Conservation (phyloP, 1,284 basidiomycete genomes). For the Trichosporon ovoides region DNA sequence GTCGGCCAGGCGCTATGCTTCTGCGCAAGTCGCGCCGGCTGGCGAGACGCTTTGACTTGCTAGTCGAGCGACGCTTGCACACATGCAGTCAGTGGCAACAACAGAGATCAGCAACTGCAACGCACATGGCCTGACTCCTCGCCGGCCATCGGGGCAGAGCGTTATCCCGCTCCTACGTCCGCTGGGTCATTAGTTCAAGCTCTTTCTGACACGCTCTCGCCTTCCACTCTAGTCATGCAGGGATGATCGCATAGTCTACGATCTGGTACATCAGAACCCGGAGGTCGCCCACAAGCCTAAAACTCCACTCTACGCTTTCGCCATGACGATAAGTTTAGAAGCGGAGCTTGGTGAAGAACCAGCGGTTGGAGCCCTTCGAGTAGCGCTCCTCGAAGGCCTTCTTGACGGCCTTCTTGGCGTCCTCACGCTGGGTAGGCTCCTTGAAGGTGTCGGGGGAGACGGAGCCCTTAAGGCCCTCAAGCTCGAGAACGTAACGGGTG, state of each 20-base stretch:
- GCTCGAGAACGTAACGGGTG: constrained; percentile 90
- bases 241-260: constrained; percentile 7
- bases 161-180: too few relatives aligned
- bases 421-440: constrained; percentile 85
- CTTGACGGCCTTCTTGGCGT: constrained; percentile 92
- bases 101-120: too few relatives aligned
- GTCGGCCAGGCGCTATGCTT: too few relatives aligned
- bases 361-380: constrained; percentile 84
- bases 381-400: constrained; percentile 91
- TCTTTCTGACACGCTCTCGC: neutral
- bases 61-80: too few relatives aligned
- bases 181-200: too few relatives aligned
- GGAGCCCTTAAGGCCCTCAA: constrained; percentile 83
- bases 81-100: too few relatives aligned
- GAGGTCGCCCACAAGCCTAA: constrained; percentile 6
- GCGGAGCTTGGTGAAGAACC: constrained; percentile 56
- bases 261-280: constrained; percentile 6
- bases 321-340: constrained; percentile 26
- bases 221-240: constrained; percentile 2
- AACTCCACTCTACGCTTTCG: constrained; percentile 4
- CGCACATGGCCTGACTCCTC: too few relatives aligned
- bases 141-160: too few relatives aligned
- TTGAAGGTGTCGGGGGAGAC: constrained; percentile 85
- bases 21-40: too few relatives aligned
- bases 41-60: too few relatives aligned